Base-by-base conservation (phyloP, 768 basidiomycete genomes). In the Gloeopeniophorella convolvens region DNA sequence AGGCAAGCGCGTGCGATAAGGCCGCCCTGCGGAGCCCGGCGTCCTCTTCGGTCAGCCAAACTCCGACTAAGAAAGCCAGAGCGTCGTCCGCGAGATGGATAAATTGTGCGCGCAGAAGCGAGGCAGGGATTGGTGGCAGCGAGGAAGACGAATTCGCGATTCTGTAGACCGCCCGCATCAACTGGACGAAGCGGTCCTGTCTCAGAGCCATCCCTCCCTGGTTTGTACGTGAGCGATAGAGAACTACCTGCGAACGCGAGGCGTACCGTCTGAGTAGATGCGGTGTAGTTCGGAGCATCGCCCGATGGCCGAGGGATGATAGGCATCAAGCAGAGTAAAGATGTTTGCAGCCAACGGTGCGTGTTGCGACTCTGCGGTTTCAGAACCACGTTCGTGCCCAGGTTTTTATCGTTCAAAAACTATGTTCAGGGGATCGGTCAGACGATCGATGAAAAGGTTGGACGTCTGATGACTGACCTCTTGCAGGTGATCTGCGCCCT, bases 51-150 rank as follows among this genome's bases (percentile, higher is more conserved):
- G 54, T 43, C 21, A 65, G 70, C 76, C 86, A 89, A 21, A 86
- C 61, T 0, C 87, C 84, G 0, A 85, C 78, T 10, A 99, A 77
- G 71, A 99, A 95, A 0, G 82, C 72, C 11, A 97, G 69, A 0
- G 85, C 73, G 46, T 83, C 84, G 26, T 83, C 78, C 44, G 76
- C 79, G 11, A 95, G 69, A 49, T 73, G 78, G 27, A 75, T 66
- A 61, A 97, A 90, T 3, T 94, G 67, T 0, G 72, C 62, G 48
- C 74, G 77, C 20, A 92, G 73, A 41, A 93, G 65, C 13, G 70
- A 67, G 1, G 74, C 70, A 0, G 85, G 74, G 7, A 90, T 65
- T 3, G 72, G 63, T 1, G 73, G 68, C 10, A 74, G 63, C 0
- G 74, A 62, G 6, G 74, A 64, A 4, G 79, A 75, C 0, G 73